Percentiles rank a stretch among this genome's conserved stretches.
phyloP scores from a whole-genome alignment of 805 yeast genomes.

The Ogataea siamensis region DNA sequence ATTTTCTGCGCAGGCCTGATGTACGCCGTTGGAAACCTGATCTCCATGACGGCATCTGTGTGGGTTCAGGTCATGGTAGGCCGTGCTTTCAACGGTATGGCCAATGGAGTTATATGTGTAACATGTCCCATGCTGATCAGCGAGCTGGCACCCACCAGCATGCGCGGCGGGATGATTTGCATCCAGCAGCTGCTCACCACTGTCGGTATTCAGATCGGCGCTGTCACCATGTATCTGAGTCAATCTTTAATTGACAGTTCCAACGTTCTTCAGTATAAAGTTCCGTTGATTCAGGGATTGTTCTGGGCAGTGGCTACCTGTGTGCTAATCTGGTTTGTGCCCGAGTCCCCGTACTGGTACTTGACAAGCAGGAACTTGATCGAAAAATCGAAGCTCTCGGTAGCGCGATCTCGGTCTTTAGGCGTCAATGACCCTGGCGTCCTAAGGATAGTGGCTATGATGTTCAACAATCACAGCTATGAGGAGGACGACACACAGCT shows the following conservation, averaged over 20 bases:
- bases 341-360: conserved; percentile 37
- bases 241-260: conserved; percentile 8
- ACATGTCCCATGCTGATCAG: conserved; percentile 38
- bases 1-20: conserved; percentile 24
- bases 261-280: conserved; percentile 23
- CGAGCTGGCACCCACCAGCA: conserved; percentile 32
- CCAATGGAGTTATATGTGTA: conserved; percentile 33
- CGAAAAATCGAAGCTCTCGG: conserved; percentile 20
- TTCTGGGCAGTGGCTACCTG: conserved; percentile 15
- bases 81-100: conserved; percentile 32
- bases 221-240: conserved; percentile 24
- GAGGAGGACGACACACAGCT: conserved; percentile 7
- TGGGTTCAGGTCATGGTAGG: conserved; percentile 32
- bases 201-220: conserved; percentile 34
- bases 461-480: conserved; percentile 20
- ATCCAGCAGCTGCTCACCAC: conserved; percentile 35
- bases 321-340: conserved; percentile 29
- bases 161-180: conserved; percentile 34
- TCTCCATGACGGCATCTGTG: conserved; percentile 16
- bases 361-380: conserved; percentile 13
- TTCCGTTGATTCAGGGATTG: conserved; percentile 25
- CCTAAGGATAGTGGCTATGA: conserved; percentile 18
- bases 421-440: conserved; percentile 23
- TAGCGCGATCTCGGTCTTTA: conserved; percentile 24
- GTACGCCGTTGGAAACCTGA: conserved; percentile 23